These are phyloP conservation scores for Ganoderma multipileum DNA, from an alignment of 1,284 basidiomycete species.

Conservation along the genomic window DNA sequence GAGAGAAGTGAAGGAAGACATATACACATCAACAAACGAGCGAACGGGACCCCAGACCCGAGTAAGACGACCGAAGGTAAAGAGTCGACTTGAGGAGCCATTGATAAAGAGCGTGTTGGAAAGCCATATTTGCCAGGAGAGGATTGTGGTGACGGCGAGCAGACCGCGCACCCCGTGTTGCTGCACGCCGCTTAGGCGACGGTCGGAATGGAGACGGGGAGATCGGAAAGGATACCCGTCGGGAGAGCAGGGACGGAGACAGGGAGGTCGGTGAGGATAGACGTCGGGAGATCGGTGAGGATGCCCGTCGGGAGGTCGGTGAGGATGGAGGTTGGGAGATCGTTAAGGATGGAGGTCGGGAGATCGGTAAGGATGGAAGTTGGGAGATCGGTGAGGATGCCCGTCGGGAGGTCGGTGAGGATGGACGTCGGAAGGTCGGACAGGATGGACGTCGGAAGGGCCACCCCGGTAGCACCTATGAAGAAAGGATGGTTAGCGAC, in stretches of 20 bases:
- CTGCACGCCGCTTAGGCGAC: background rate
- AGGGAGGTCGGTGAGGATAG: background rate
- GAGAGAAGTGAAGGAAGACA: background rate
- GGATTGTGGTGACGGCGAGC: background rate
- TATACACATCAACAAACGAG: background rate
- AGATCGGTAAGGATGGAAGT: background rate
- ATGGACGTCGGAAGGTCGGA: conserved; percentile 11
- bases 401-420: background rate
- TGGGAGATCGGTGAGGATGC: background rate
- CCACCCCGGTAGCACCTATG: conserved; percentile 2
- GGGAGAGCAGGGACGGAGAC: background rate
- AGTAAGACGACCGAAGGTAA: background rate
- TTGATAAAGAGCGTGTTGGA: background rate
- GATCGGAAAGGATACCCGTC: background rate
- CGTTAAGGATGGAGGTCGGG: background rate
- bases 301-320: background rate
- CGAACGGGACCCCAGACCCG: background rate
- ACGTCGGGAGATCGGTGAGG: background rate
- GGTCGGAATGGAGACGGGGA: background rate
- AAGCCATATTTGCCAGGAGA: background rate
- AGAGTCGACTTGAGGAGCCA: background rate
- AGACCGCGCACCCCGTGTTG: background rate
- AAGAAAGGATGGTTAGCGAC: background rate
- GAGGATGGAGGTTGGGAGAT: background rate
- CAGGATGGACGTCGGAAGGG: conserved; percentile 12